Evolutionary conservation across 2,329 filamentous ascomycete species (phyloP), one percentile per base, ranked within the genome.

Genomic region (Neodidymelliopsis sp.): DNA sequence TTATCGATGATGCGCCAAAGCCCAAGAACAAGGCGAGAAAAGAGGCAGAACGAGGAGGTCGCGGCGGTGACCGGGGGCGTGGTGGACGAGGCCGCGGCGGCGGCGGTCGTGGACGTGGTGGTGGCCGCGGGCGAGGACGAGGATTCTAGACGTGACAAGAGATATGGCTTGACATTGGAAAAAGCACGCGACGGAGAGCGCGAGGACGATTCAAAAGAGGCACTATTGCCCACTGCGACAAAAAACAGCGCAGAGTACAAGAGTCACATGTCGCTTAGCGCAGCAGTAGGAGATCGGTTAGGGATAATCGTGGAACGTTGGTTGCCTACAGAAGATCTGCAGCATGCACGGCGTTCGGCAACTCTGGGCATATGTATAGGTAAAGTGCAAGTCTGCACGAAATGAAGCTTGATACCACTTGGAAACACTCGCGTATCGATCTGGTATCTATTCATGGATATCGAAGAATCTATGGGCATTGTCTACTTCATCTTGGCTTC

Each of bases 11-110:
- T 77, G 86, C 91, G 67, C 91, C 93, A 40, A 99, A 99, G 81
- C 93, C 94, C 54, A 97, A 97, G 88, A 99, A 99, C 80, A 99
- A 99, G 86, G 93, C 94, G 19, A 85, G 93, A 71, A 99, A 99
- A 82, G 94, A 97, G 78, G 82, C 75, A 6, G 78, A 81, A 23
- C 83, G 84, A 50, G 69, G 73, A 45, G 67, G 67, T 33, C 82
- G 84, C 33, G 72, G 74, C 25, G 73, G 80, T 31, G 49, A 48
- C 24, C 81, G 81, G 33, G 79, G 80, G 8, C 66, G 80, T 15
- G 76, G 79, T 28, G 74, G 80, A 27, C 73, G 80, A 31, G 73
- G 76, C 29, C 72, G 79, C 20, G 43, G 55, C 13, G 57, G 57
- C 11, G 43, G 60, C 43, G 53, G 58, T 16, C 46, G 60, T 65